Evolutionary conservation across 2,329 filamentous ascomycete genomes (phyloP).

Genomic region (Mycosphaerella arachidis): DNA sequence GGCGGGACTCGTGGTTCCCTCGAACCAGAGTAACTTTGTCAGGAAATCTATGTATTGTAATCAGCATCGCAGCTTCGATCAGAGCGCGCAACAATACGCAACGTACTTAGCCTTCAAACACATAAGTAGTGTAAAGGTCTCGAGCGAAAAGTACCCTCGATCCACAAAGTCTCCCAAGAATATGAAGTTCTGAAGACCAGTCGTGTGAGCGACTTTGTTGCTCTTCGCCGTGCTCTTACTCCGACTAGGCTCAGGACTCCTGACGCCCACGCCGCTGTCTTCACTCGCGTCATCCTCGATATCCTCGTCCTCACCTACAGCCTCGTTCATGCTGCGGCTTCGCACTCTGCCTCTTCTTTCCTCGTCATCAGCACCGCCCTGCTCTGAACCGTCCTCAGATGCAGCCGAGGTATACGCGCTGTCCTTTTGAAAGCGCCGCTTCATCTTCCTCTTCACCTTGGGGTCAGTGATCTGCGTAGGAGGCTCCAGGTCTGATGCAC

Average conservation of each 20-base stretch:
- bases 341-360: conserved; percentile 36
- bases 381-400: conserved; percentile 38
- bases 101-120: conserved; percentile 65
- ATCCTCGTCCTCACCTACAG: conserved; percentile 39
- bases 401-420: conserved; percentile 51
- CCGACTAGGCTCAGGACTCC: conserved; percentile 32
- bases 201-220: conserved; percentile 37
- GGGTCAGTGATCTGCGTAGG: conserved; percentile 84
- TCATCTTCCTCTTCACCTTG: conserved; percentile 80
- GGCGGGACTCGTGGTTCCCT: conserved; percentile 71
- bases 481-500: conserved; percentile 85
- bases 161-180: conserved; percentile 72
- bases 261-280: conserved; percentile 40
- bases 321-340: conserved; percentile 31
- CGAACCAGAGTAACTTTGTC: conserved; percentile 69
- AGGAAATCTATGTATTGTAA: conserved; percentile 52
- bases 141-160: conserved; percentile 68
- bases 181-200: conserved; percentile 64
- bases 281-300: conserved; percentile 48
- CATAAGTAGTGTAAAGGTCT: conserved; percentile 68
- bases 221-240: conserved; percentile 36
- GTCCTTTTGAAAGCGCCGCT: conserved; percentile 49
- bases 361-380: conserved; percentile 43
- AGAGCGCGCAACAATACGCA: not conserved
- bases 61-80: not conserved